Evolutionary conservation across 176 grass and related monocot genomes (phyloP), one percentile per base, ranked within the genome.

Genomic region (Ensete ventricosum): DNA sequence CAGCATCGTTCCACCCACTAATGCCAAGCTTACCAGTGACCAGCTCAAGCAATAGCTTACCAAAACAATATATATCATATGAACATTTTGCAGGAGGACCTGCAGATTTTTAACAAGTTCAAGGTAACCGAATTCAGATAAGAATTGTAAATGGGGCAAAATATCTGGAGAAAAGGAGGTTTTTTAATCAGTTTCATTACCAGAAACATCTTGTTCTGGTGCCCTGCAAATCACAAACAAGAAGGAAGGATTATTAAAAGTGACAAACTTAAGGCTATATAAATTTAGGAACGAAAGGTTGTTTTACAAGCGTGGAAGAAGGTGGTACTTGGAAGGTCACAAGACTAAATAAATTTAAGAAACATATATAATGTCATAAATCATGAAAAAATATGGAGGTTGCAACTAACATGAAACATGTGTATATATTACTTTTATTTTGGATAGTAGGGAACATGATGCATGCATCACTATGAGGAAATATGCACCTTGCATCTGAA

Each of bases 31-130:
- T 88, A 43, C 96, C 96, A 48, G 96, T 95, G 12, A 99, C 88
- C 50, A 99, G 74, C 79, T 99, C 96, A 17, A 99, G 85, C 78
- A 99, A 79, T 48, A 99, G 91, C 86, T 94, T 90, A 24, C 96
- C 96, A 43, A 99, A 87, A 71, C 86, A 91, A 66, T 95, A 89
- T 48, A 99, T 83, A 84, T 99, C 96, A 69, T 94, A 85, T 11
- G 91, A 85, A 70, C 88, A 94, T 24, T 81, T 81, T 55, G 84
- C 73, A 73, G 96, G 81, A 75, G 89, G 83, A 26, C 86, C 85
- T 71, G 80, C 88, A 89, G 88, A 75, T 68, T 77, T 25, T 77
- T 25, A 34, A 82, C 8, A 76, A 77, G 74, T 63, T 43, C 9
- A 16, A 3, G 50, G 14, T 4, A 70, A 52, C 51, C 71, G 54